Evolutionary conservation across 139 green algal species (phyloP).

Genomic region (Nannochloris sp.): DNA sequence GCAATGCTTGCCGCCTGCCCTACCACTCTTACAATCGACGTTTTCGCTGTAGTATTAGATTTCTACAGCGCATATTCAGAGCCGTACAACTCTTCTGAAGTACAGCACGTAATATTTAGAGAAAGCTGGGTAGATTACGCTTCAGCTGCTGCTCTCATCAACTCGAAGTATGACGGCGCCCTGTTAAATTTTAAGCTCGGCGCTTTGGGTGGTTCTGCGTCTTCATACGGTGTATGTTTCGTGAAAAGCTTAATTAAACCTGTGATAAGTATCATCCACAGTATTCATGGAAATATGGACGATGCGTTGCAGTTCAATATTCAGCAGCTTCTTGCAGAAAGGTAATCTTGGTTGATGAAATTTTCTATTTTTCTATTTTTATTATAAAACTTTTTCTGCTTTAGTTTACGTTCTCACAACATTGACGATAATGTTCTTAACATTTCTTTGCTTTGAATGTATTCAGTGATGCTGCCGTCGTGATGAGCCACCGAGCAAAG

Average conservation of each 20-base stretch:
- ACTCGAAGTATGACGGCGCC: background rate
- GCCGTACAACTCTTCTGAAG: background rate
- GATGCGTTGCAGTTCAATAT: background rate
- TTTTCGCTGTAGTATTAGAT: slow-evolving; percentile 4
- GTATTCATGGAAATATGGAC: background rate
- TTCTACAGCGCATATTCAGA: background rate
- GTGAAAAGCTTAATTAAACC: slow-evolving; percentile 1
- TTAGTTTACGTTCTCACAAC: too few species aligned
- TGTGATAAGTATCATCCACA: slow-evolving; percentile 1
- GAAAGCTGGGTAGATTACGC: slow-evolving; percentile 1
- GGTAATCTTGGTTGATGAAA: too few species aligned
- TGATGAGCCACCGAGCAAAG: background rate
- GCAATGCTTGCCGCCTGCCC: background rate
- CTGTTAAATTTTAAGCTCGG: slow-evolving; percentile 8
- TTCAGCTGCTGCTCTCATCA: background rate
- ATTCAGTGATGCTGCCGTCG: background rate
- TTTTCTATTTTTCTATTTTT: too few species aligned
- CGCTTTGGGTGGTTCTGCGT: background rate
- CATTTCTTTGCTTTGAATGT: too few species aligned
- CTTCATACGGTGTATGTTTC: background rate
- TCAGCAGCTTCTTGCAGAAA: slow-evolving; percentile 3
- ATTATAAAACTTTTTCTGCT: too few species aligned
- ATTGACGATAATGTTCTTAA: too few species aligned
- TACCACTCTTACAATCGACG: slow-evolving; percentile 1
- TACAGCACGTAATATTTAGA: background rate